Percentiles rank a stretch among this genome's conserved stretches.
Conservation (phyloP, 495 filamentous ascomycete species). For the Penicillium macrosclerotiorum region DNA sequence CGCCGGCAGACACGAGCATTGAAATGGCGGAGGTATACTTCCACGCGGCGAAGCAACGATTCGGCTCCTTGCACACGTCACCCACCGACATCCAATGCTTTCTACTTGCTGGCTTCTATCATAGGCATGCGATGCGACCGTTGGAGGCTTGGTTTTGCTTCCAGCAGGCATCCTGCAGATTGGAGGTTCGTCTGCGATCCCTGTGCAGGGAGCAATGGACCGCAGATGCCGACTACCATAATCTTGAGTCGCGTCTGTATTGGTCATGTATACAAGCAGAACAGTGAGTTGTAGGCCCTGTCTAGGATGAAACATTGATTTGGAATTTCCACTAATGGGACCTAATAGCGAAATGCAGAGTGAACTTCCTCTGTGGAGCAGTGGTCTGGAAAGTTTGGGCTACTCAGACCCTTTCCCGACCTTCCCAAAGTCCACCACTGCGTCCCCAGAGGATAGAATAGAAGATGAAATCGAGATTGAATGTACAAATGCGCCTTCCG, state of each 20-base stretch:
- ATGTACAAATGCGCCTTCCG: not conserved
- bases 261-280: constrained; percentile 32
- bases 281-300: constrained; percentile 13
- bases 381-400: constrained; percentile 21
- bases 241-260: constrained; percentile 26
- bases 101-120: constrained; percentile 25
- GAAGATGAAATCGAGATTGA: constrained; percentile 5
- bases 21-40: constrained; percentile 26
- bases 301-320: not conserved
- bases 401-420: constrained; percentile 22
- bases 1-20: constrained; percentile 18
- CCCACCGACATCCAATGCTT: constrained; percentile 28
- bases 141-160: constrained; percentile 29
- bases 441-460: constrained; percentile 15
- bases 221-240: constrained; percentile 24
- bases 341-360: constrained; percentile 23
- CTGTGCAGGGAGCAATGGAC: constrained; percentile 25
- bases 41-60: constrained; percentile 26
- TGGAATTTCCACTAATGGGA: constrained; percentile 1
- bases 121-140: constrained; percentile 24
- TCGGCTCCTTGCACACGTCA: constrained; percentile 24
- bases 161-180: constrained; percentile 28
- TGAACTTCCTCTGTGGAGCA: constrained; percentile 28
- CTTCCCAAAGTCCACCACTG: constrained; percentile 7
- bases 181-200: constrained; percentile 26